phyloP scores from a whole-genome alignment of 2,329 filamentous ascomycete species.

The Chaetomium olivaceum region DNA sequence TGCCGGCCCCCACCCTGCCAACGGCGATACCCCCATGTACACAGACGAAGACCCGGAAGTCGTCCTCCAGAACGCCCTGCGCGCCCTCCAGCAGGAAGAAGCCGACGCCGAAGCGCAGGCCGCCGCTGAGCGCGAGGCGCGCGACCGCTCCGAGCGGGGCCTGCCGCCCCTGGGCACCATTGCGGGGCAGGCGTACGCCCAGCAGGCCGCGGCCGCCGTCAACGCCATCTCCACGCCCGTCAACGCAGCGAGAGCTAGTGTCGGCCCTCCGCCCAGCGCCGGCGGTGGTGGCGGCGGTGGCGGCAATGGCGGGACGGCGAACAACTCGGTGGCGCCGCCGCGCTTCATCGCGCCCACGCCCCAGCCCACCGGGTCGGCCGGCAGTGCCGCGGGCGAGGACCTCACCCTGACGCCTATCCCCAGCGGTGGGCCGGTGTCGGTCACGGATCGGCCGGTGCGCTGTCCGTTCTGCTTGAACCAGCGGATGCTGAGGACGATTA shows the following conservation, averaged over 20 bases:
- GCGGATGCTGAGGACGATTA: slow-evolving; percentile 60
- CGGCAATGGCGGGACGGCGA: neutral
- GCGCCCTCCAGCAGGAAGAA: slow-evolving; percentile 60
- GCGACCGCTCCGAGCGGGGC: slow-evolving; percentile 50
- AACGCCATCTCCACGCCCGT: slow-evolving; percentile 34
- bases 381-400: slow-evolving; percentile 36
- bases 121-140: slow-evolving; percentile 54
- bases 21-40: slow-evolving; percentile 35
- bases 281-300: slow-evolving; percentile 2
- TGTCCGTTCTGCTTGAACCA: slow-evolving; percentile 64
- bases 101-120: slow-evolving; percentile 60
- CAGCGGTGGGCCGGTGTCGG: slow-evolving; percentile 48
- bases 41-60: slow-evolving; percentile 57
- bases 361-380: slow-evolving; percentile 16
- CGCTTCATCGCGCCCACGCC: slow-evolving; percentile 31
- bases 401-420: slow-evolving; percentile 58
- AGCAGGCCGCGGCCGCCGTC: slow-evolving; percentile 31
- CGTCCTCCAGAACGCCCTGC: slow-evolving; percentile 59
- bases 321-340: neutral
- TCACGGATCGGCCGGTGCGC: slow-evolving; percentile 52
- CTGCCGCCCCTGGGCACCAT: slow-evolving; percentile 35
- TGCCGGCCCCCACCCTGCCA: slow-evolving; percentile 9
- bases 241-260: slow-evolving; percentile 21
- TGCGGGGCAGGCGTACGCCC: slow-evolving; percentile 33
- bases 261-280: slow-evolving; percentile 19